Conservation (phyloP, 1,139 yeast genomes). For the Petasospora fabianii region DNA sequence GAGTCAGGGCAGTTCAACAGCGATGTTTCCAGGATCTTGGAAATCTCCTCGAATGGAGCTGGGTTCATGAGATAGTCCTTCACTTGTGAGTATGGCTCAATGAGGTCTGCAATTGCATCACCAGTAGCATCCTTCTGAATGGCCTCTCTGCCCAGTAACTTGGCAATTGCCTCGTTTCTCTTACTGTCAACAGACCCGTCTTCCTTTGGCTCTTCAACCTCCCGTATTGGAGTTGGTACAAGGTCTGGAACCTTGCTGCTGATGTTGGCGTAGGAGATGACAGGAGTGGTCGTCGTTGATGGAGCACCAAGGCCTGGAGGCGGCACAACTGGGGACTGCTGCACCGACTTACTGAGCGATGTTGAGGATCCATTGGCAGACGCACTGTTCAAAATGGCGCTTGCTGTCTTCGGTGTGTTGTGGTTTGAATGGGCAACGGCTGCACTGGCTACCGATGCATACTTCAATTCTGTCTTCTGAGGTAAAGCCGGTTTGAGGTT, state of each 20-base stretch:
- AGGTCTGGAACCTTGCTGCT: background rate
- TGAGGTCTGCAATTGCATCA: conserved; percentile 25
- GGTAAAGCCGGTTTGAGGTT: conserved; percentile 27
- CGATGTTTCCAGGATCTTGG: conserved; percentile 59
- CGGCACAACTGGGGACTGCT: conserved; percentile 3
- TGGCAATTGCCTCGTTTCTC: background rate
- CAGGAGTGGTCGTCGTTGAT: background rate
- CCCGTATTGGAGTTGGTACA: background rate
- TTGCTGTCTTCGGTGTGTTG: conserved; percentile 24
- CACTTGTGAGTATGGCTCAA: conserved; percentile 43
- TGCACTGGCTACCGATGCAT: conserved; percentile 69
- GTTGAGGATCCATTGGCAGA: background rate
- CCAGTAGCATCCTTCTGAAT: conserved; percentile 1
- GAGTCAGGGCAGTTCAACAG: conserved; percentile 91
- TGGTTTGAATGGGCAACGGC: conserved; percentile 18
- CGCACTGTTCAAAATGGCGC: background rate
- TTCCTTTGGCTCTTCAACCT: background rate
- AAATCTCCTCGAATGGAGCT: conserved; percentile 53
- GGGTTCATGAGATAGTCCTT: conserved; percentile 45
- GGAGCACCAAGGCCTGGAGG: conserved; percentile 5
- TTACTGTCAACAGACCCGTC: background rate
- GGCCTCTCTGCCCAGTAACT: conserved; percentile 3
- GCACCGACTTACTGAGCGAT: conserved; percentile 3
- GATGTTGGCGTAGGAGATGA: background rate
- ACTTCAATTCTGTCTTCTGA: conserved; percentile 58